A percentile compares a stretch with the other conserved stretches of the same genome.
Conservation (phyloP, 164 flowering plant species). For the Chloranthus sessilifolius region DNA sequence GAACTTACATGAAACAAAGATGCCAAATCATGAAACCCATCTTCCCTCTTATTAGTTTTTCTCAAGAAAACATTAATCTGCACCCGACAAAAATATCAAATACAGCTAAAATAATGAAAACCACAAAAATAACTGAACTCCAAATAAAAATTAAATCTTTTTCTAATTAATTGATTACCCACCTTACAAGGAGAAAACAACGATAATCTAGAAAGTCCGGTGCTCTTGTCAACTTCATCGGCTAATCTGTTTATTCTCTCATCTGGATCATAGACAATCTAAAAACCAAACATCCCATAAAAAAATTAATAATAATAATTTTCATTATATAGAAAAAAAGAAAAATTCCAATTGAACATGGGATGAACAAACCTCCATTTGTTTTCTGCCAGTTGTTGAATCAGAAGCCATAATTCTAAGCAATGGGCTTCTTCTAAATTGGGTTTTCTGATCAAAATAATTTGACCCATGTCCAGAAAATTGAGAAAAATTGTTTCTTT, state of each 20-base stretch:
- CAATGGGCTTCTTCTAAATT: constrained; percentile 22
- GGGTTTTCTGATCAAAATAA: constrained; percentile 11
- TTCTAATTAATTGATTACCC: too few relatives aligned
- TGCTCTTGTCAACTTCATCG: too few relatives aligned
- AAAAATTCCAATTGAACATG: not conserved
- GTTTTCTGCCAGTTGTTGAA: constrained; percentile 27
- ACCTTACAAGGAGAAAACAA: too few relatives aligned
- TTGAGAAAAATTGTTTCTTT: constrained; percentile 11
- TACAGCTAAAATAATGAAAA: not conserved
- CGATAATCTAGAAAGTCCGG: too few relatives aligned
- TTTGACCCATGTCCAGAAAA: constrained; percentile 22
- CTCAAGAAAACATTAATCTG: constrained; percentile 88
- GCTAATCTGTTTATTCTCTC: too few relatives aligned
- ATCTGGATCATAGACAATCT: too few relatives aligned
- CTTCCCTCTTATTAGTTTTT: too few relatives aligned
- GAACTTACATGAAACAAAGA: too few relatives aligned
- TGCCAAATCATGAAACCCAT: too few relatives aligned
- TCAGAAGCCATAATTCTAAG: constrained; percentile 37
- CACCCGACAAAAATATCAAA: constrained; percentile 2
- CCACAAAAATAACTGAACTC: too few relatives aligned
- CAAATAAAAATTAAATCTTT: too few relatives aligned
- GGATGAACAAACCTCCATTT: constrained; percentile 44
- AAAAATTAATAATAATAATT: not conserved
- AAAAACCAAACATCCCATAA: constrained; percentile 10
- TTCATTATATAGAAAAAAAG: too few relatives aligned